Percentiles rank a stretch among this genome's conserved stretches.
phyloP scores from a whole-genome alignment of 305 asterid genomes.

The Ilex paraguariensis region DNA sequence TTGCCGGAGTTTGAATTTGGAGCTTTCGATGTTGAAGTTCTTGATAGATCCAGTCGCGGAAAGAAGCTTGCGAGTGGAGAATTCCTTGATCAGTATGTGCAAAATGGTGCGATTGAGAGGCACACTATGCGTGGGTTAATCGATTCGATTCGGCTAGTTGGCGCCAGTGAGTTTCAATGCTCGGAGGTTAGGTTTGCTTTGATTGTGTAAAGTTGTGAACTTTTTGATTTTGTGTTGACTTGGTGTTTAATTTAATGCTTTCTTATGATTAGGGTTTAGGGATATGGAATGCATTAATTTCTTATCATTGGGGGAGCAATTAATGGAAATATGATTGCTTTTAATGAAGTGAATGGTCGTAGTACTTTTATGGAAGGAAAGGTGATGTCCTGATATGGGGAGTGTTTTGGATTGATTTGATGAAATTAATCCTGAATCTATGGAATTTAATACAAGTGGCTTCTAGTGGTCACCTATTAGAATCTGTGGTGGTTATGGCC shows the following conservation, averaged over 20 bases:
- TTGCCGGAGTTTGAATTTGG: constrained; percentile 66
- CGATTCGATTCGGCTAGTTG: constrained; percentile 56
- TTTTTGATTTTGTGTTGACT: constrained; percentile 4
- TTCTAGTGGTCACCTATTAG: not conserved
- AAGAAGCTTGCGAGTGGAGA: constrained; percentile 35
- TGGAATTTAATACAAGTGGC: too few species aligned
- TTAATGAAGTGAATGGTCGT: too few species aligned
- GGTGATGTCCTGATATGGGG: not conserved
- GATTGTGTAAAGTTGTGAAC: constrained; percentile 13
- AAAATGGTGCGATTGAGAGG: constrained; percentile 43
- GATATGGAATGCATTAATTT: too few species aligned
- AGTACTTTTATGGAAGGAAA: not conserved
- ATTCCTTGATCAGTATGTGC: constrained; percentile 48
- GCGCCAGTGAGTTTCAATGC: constrained; percentile 47
- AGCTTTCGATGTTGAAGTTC: constrained; percentile 59
- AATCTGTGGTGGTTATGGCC: not conserved
- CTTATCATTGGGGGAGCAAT: constrained; percentile 1
- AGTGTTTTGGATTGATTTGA: too few species aligned
- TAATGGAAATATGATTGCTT: constrained; percentile 1
- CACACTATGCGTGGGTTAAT: constrained; percentile 77
- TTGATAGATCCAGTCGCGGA: constrained; percentile 38
- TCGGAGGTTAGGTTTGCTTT: constrained; percentile 48
- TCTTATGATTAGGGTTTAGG: too few species aligned
- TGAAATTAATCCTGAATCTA: too few species aligned
- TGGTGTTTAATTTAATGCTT: not conserved